Percentiles rank a stretch among this genome's conserved stretches.
Evolutionary conservation across 73 alveolate genomes (phyloP).

Genomic region (Uronychia setigera): DNA sequence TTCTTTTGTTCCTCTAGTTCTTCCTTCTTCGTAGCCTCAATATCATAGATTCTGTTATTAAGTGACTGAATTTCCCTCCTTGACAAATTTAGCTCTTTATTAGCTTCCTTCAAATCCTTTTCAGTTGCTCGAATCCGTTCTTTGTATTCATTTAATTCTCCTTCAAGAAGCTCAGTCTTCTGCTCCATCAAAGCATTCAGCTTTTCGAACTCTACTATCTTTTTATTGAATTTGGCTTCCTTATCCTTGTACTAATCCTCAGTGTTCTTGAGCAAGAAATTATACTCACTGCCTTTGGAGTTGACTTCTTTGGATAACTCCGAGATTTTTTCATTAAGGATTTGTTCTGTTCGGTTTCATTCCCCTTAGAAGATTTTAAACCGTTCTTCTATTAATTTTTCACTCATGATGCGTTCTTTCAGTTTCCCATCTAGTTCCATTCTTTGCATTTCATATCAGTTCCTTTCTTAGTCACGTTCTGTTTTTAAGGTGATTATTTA

Average conservation of each 20-base stretch:
- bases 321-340: conserved; percentile 19
- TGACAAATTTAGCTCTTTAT: not conserved
- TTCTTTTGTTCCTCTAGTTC: conserved; percentile 9
- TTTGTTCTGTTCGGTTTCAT: conserved; percentile 36
- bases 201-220: conserved; percentile 7
- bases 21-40: conserved; percentile 22
- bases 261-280: conserved; percentile 6
- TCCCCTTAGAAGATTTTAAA: conserved; percentile 28
- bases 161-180: conserved; percentile 4
- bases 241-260: conserved; percentile 16
- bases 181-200: conserved; percentile 32
- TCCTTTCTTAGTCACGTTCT: conserved; percentile 75
- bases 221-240: conserved; percentile 11
- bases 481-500: conserved; percentile 37
- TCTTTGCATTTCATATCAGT: conserved; percentile 63
- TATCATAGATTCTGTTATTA: not conserved
- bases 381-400: conserved; percentile 70
- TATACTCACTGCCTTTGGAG: not conserved
- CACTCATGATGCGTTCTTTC: conserved; percentile 67
- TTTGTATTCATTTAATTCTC: not conserved
- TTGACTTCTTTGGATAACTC: not conserved
- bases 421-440: conserved; percentile 70
- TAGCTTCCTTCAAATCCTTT: not conserved
- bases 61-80: conserved; percentile 4
- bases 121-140: not conserved